Conservation (phyloP, 202 grass and related monocot genomes). For the Miscanthus sacchariflorus region DNA sequence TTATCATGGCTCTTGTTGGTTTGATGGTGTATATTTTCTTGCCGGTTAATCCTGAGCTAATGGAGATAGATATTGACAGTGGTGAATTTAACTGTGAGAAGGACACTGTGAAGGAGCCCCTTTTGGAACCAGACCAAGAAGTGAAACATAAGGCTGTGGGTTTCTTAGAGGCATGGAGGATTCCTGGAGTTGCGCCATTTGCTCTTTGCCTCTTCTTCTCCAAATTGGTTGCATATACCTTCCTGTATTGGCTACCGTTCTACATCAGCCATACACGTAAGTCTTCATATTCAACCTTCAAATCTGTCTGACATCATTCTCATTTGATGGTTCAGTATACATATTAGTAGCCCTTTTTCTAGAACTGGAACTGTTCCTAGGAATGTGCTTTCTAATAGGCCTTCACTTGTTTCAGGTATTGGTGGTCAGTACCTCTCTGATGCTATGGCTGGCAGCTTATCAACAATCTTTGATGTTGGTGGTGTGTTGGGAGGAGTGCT, state of each 20-base stretch:
- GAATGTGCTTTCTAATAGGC: slow-evolving; percentile 22
- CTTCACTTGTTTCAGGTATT: slow-evolving; percentile 55
- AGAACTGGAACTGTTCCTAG: not conserved
- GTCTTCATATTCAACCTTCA: slow-evolving; percentile 39
- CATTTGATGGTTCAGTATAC: slow-evolving; percentile 4
- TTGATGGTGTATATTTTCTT: slow-evolving; percentile 73
- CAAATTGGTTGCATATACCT: slow-evolving; percentile 88
- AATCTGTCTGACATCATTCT: slow-evolving; percentile 9
- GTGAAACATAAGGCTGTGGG: slow-evolving; percentile 65
- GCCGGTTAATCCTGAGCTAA: slow-evolving; percentile 65
- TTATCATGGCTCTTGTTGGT: slow-evolving; percentile 66
- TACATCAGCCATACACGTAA: slow-evolving; percentile 94
- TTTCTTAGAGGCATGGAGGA: slow-evolving; percentile 79
- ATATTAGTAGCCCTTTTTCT: not conserved
- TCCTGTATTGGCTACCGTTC: slow-evolving; percentile 93
- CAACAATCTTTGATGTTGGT: slow-evolving; percentile 70
- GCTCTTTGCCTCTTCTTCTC: slow-evolving; percentile 91
- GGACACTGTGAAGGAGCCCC: slow-evolving; percentile 49
- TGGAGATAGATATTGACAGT: slow-evolving; percentile 61
- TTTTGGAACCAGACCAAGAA: slow-evolving; percentile 65
- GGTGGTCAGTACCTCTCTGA: slow-evolving; percentile 59
- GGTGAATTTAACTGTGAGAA: slow-evolving; percentile 47
- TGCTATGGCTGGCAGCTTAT: slow-evolving; percentile 61
- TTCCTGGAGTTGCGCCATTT: slow-evolving; percentile 80
- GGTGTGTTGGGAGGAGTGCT: slow-evolving; percentile 71